phyloP scores from a whole-genome alignment of 345 rosid species.

The Gossypium sturtianum region DNA sequence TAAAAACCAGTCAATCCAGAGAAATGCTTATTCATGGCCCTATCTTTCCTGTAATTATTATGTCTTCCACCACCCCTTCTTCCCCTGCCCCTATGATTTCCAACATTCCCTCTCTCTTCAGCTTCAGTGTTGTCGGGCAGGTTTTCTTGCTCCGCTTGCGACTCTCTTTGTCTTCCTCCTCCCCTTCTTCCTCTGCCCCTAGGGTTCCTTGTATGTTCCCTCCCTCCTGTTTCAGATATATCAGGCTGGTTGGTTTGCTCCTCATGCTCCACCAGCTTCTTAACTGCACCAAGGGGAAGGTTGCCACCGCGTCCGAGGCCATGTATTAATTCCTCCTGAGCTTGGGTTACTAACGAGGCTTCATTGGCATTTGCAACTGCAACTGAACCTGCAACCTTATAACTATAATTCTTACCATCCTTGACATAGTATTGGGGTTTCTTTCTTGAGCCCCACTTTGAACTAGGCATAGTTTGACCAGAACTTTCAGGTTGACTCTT shows the following conservation, averaged over 20 bases:
- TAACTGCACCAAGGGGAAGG: constrained; percentile 68
- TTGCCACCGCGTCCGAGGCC: constrained; percentile 97
- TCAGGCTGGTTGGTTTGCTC: constrained; percentile 27
- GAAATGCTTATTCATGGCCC: constrained; percentile 69
- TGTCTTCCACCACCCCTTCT: constrained; percentile 28
- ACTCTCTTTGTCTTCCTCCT: constrained; percentile 19
- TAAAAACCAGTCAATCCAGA: constrained; percentile 63
- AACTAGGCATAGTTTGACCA: constrained; percentile 17
- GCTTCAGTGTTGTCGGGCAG: constrained; percentile 30
- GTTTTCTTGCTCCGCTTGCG: constrained; percentile 25
- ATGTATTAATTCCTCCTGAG: constrained; percentile 54
- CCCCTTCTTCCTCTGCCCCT: constrained; percentile 51
- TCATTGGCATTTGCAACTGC: constrained; percentile 75
- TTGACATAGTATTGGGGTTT: constrained; percentile 78
- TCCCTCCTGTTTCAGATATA: constrained; percentile 28
- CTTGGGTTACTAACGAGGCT: constrained; percentile 56
- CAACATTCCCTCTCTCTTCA: constrained; percentile 37
- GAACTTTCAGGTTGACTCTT: constrained; percentile 31
- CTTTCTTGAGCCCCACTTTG: constrained; percentile 79
- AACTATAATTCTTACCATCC: constrained; percentile 96
- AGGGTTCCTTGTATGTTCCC: constrained; percentile 26
- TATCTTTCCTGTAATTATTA: constrained; percentile 47
- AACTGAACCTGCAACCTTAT: constrained; percentile 76
- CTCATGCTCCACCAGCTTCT: constrained; percentile 46
- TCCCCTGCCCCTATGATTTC: constrained; percentile 53